Base-by-base conservation (phyloP, 305 asterid species). In the Ajuga reptans region DNA sequence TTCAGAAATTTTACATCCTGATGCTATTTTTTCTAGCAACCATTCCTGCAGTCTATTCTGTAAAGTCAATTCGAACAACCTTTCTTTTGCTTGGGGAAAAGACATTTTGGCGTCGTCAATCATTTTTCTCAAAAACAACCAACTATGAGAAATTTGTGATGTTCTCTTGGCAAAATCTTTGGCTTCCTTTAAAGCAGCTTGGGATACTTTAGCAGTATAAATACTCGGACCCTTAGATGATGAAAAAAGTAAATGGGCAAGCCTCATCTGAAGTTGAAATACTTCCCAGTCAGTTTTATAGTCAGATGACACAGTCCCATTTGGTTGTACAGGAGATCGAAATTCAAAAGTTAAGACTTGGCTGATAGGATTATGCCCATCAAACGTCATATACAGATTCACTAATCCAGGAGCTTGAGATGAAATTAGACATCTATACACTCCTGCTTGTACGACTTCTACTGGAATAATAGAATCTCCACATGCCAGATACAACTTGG, bases 321-420 rank as follows among this genome's bases (percentile, higher is more conserved):
- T 64, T 9, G 76, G 69, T 60, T 80, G 77, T 61, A 57, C 49
- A 39, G 96, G 95, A 78, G 89, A 80, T 72, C 86, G 92, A 54
- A 87, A 86, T 69, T 91, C 98, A 80, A 87, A 94, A 51, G 75
- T 72, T 56, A 86, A 64, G 43, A 86, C 84, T 83, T 89, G 89
- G 80, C 98, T 94, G 69, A 91, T 82, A 24, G 96, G 96, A 24
- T 55, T 84, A 53, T 69, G 85, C 47, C 98, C 99, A 65, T 94
- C 95, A 58, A 84, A 76, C 52, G 96, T 91, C 81, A 94, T 71
- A 80, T 78, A 94, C 11, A 94, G 81, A 70, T 84, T 80, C 65
- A 80, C 88, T 37, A 77, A 57, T 66, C 89, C 91, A 36, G 99
- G 96, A 68, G 82, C 59, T 71, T 85, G 95, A 66, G 98, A 88